phyloP scores from a whole-genome alignment of 2,329 filamentous ascomycete genomes.

The Ciborinia camelliae region DNA sequence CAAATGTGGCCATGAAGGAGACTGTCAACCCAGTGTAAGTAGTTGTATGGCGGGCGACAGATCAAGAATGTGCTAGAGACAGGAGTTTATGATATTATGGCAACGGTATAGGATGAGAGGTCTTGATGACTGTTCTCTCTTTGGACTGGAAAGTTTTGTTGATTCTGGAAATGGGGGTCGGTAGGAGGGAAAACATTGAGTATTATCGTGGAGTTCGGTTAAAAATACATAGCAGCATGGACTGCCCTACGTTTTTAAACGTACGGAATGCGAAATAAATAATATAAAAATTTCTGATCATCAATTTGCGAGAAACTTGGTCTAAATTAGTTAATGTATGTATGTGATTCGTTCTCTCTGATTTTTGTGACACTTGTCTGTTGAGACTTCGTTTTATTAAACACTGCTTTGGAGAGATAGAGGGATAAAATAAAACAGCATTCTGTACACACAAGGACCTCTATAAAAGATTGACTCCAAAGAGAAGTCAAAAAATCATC shows the following conservation, averaged over 20 bases:
- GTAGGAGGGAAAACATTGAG: not conserved
- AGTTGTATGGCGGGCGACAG: not conserved
- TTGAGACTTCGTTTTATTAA: no score
- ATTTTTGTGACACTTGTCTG: not conserved
- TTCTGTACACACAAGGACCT: no score
- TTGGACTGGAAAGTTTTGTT: not conserved
- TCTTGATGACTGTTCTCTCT: conserved; percentile 13
- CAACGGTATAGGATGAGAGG: not conserved
- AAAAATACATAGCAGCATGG: conserved; percentile 12
- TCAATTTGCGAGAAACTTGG: not conserved
- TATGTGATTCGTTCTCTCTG: no score
- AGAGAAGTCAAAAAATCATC: no score
- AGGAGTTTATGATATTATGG: not conserved
- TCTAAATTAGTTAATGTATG: not conserved
- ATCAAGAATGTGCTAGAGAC: not conserved
- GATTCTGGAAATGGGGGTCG: not conserved
- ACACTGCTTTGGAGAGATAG: no score
- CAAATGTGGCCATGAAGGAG: conserved; percentile 34
- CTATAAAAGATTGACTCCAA: no score
- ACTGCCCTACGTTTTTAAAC: not conserved
- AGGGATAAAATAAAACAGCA: no score
- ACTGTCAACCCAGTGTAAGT: conserved; percentile 20
- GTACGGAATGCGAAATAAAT: conserved; percentile 4
- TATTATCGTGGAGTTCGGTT: conserved; percentile 5
- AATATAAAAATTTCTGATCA: conserved; percentile 1